These are phyloP conservation scores for Glarea lozoyensis DNA, from an alignment of 495 filamentous ascomycete genomes.

Conservation along the genomic window DNA sequence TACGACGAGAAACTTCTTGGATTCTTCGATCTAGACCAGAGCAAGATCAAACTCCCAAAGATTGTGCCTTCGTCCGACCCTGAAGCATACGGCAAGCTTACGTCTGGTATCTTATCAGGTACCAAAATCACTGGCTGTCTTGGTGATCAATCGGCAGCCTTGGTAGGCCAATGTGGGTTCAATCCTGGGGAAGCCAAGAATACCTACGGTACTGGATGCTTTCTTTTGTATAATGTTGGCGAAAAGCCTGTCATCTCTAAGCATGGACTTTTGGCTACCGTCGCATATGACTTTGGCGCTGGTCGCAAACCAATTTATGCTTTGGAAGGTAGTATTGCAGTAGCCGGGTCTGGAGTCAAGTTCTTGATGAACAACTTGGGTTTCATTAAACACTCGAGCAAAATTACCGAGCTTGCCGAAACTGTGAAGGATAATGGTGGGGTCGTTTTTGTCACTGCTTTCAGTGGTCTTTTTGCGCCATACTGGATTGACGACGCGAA, in stretches of 20 bases:
- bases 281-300: slow-evolving; percentile 77
- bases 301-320: slow-evolving; percentile 69
- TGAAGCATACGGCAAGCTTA: slow-evolving; percentile 63
- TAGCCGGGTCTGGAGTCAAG: slow-evolving; percentile 82
- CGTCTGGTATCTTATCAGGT: slow-evolving; percentile 59
- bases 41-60: slow-evolving; percentile 69
- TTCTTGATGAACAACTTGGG: slow-evolving; percentile 87
- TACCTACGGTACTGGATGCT: slow-evolving; percentile 94
- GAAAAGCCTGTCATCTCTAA: slow-evolving; percentile 83
- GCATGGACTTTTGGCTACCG: slow-evolving; percentile 80
- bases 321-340: slow-evolving; percentile 85
- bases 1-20: slow-evolving; percentile 75
- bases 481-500: slow-evolving; percentile 97
- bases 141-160: slow-evolving; percentile 85
- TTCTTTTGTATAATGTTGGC: slow-evolving; percentile 91
- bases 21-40: slow-evolving; percentile 74
- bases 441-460: slow-evolving; percentile 90
- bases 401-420: slow-evolving; percentile 75
- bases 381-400: slow-evolving; percentile 66
- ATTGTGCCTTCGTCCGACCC: slow-evolving; percentile 81
- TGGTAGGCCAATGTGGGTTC: slow-evolving; percentile 91
- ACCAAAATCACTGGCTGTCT: slow-evolving; percentile 79
- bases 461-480: slow-evolving; percentile 93
- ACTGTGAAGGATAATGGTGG: slow-evolving; percentile 85
- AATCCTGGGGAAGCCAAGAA: slow-evolving; percentile 85